Evolutionary conservation across 768 basidiomycete species (phyloP), one percentile per base, ranked within the genome.

Genomic region (Terana coerulea): DNA sequence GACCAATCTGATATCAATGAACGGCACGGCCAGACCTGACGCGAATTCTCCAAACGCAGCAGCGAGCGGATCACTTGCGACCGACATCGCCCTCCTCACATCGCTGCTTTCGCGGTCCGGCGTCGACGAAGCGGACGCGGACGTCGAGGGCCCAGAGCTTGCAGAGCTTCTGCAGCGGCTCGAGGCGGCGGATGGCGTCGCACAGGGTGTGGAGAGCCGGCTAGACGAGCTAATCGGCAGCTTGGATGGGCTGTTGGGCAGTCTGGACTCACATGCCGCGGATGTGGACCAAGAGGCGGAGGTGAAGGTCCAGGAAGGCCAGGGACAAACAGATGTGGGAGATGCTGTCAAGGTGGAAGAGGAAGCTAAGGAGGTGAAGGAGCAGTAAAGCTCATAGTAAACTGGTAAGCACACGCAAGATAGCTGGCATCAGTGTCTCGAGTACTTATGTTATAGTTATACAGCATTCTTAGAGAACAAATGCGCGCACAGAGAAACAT

Each of bases 191-290:
- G 74, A 83, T 55, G 73, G 72, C 28, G 61, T 88, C 56, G 88
- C 86, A 3, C 62, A 70, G 28, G 81, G 74, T 2, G 73, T 91
- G 40, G 88, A 90, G 61, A 63, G 63, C 51, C 78, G 76, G 56
- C 67, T 91, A 35, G 86, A 91, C 60, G 72, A 63, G 17, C 68
- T 91, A 29, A 67, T 91, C 47, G 74, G 62, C 37, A 78, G 78
- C 45, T 66, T 89, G 52, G 84, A 88, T 61, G 58, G 56, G 10
- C 66, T 89, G 7, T 61, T 89, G 14, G 65, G 66, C 5, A 64
- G 64, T 10, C 66, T 88, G 19, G 77, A 77, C 49, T 24, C 42
- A 3, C 44, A 44, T 31, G 37, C 30, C 2, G 55, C 51, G 19
- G 59, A 42, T n/a, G 55, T 29, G 39, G 21, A 29, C n/a, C 46